Evolutionary conservation across 495 filamentous ascomycete genomes (phyloP).

Genomic region (Talaromyces ruber): DNA sequence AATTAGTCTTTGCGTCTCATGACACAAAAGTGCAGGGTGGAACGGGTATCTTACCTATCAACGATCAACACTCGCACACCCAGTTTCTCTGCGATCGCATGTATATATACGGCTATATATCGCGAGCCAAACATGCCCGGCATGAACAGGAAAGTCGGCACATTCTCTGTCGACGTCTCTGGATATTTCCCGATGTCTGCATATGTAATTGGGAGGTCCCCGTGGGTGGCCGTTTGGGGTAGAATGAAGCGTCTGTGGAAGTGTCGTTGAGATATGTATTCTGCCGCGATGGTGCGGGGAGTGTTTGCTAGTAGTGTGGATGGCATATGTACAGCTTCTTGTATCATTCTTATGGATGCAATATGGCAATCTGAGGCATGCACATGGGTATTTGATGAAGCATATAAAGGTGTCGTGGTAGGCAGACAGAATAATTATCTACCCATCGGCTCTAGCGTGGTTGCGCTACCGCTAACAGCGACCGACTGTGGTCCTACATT

Average conservation of each 20-base stretch:
- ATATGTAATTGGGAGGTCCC: constrained; percentile 17
- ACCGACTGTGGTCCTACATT: not conserved
- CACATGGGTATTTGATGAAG: not conserved
- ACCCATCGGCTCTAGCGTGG: not conserved
- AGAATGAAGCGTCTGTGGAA: constrained; percentile 21
- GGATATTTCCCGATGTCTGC: constrained; percentile 15
- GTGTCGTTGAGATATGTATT: constrained; percentile 16
- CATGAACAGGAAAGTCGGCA: constrained; percentile 18
- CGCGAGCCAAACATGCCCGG: constrained; percentile 29
- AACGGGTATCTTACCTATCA: constrained; percentile 13
- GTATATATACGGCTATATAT: constrained; percentile 17
- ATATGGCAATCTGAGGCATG: not conserved
- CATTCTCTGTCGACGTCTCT: not conserved
- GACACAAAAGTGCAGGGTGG: too few species aligned
- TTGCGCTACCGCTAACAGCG: not conserved
- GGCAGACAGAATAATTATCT: not conserved
- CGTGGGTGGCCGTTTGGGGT: constrained; percentile 10
- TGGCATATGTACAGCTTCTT: constrained; percentile 2
- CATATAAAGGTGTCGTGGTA: not conserved
- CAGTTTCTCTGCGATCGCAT: constrained; percentile 18
- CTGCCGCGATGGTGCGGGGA: constrained; percentile 5
- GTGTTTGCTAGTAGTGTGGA: not conserved
- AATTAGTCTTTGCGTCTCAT: not conserved
- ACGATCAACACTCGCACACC: constrained; percentile 23
- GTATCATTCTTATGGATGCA: not conserved